phyloP scores from a whole-genome alignment of 495 filamentous ascomycete species.

The Podospora pseudocomata region DNA sequence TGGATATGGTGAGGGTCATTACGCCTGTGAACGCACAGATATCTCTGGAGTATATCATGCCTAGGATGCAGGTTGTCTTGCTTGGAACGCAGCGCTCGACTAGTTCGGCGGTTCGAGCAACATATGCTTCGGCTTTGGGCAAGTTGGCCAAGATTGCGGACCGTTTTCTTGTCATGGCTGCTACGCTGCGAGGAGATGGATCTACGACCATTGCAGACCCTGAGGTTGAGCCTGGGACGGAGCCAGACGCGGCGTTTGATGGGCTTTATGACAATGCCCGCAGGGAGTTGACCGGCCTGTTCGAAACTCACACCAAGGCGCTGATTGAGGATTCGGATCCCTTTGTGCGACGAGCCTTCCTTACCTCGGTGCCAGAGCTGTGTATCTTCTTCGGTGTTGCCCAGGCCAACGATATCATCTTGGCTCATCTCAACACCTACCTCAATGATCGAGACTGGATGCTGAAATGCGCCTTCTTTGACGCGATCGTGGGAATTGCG shows the following conservation, averaged over 20 bases:
- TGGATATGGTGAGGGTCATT: slow-evolving; percentile 80
- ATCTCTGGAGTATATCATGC: slow-evolving; percentile 92
- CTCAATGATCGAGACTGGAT: slow-evolving; percentile 96
- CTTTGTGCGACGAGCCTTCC: slow-evolving; percentile 86
- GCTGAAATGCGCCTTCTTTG: slow-evolving; percentile 93
- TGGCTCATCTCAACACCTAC: slow-evolving; percentile 96
- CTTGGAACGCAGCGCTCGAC: slow-evolving; percentile 53
- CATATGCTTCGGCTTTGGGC: slow-evolving; percentile 89
- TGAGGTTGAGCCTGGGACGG: slow-evolving; percentile 68
- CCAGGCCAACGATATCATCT: slow-evolving; percentile 86
- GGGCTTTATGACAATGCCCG: slow-evolving; percentile 80
- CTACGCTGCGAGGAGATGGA: slow-evolving; percentile 79
- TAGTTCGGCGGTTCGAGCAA: slow-evolving; percentile 71
- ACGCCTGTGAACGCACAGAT: slow-evolving; percentile 94
- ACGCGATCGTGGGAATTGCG: slow-evolving; percentile 89
- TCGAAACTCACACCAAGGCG: slow-evolving; percentile 83
- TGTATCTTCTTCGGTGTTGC: slow-evolving; percentile 92
- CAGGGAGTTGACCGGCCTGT: slow-evolving; percentile 69
- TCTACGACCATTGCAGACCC: slow-evolving; percentile 74
- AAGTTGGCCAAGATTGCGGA: slow-evolving; percentile 86
- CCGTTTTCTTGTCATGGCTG: slow-evolving; percentile 84
- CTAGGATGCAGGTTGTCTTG: slow-evolving; percentile 70
- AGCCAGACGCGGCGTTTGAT: slow-evolving; percentile 61
- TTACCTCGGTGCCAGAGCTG: slow-evolving; percentile 87
- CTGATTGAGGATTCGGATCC: slow-evolving; percentile 83